These are phyloP conservation scores for Chytriomyces hyalinus DNA, from an alignment of 192 early-diverging fungal genomes.

Conservation along the genomic window DNA sequence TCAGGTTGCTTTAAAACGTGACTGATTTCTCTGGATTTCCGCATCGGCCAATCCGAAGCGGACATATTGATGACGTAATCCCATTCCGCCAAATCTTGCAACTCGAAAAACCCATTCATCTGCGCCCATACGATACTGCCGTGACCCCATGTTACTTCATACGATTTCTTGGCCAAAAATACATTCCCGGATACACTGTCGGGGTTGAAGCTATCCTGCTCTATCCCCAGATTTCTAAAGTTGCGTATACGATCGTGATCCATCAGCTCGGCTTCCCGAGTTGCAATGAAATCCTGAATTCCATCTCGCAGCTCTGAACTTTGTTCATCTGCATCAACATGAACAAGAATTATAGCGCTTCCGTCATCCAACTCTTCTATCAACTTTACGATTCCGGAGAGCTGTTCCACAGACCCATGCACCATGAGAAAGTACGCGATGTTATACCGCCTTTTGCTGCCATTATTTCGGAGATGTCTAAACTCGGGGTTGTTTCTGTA, in stretches of 20 bases:
- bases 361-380: slow-evolving; percentile 48
- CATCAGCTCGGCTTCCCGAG: background rate
- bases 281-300: slow-evolving; percentile 32
- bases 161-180: slow-evolving; percentile 40
- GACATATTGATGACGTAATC: slow-evolving; percentile 56
- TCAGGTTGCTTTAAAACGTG: slow-evolving; percentile 21
- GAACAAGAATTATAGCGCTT: slow-evolving; percentile 45
- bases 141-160: slow-evolving; percentile 52
- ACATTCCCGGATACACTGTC: slow-evolving; percentile 36
- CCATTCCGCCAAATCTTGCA: slow-evolving; percentile 61
- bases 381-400: slow-evolving; percentile 18
- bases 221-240: too few relatives aligned
- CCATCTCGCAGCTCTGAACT: slow-evolving; percentile 3
- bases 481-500: slow-evolving; percentile 6
- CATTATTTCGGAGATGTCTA: slow-evolving; percentile 31
- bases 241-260: background rate
- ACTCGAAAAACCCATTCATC: slow-evolving; percentile 54
- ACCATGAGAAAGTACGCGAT: slow-evolving; percentile 58
- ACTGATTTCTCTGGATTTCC: slow-evolving; percentile 43
- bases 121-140: slow-evolving; percentile 51
- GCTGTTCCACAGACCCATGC: slow-evolving; percentile 36
- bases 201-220: too few relatives aligned
- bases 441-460: slow-evolving; percentile 36
- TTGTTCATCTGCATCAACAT: slow-evolving; percentile 40
- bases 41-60: slow-evolving; percentile 52